Evolutionary conservation across 495 filamentous ascomycete genomes (phyloP).

Genomic region (Filosporella fistucella): DNA sequence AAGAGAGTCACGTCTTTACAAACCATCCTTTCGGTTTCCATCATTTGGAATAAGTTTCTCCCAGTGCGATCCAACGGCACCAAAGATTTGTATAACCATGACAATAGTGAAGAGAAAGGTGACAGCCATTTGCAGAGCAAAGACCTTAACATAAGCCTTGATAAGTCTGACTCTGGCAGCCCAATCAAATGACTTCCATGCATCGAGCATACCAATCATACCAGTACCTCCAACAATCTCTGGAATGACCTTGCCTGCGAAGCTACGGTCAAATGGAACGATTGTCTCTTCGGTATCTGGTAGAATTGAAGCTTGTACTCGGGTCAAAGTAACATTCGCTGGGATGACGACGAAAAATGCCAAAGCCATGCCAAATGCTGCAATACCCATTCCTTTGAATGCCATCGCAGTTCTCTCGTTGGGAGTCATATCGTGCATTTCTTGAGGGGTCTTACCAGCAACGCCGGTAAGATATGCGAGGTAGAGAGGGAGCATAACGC

Average conservation of each 20-base stretch:
- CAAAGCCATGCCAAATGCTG: conserved; percentile 10
- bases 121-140: conserved; percentile 44
- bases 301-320: conserved; percentile 69
- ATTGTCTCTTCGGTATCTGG: conserved; percentile 66
- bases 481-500: conserved; percentile 12
- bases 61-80: conserved; percentile 27
- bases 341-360: conserved; percentile 52
- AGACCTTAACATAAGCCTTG: conserved; percentile 56
- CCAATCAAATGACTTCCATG: conserved; percentile 65
- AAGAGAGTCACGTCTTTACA: no score
- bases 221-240: conserved; percentile 57
- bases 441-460: neutral
- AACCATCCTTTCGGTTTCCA: conserved; percentile 3
- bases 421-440: neutral
- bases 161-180: conserved; percentile 50
- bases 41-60: conserved; percentile 5
- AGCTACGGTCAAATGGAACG: conserved; percentile 71
- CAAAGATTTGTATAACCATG: conserved; percentile 31
- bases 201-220: conserved; percentile 55
- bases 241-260: conserved; percentile 53
- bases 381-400: conserved; percentile 9
- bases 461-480: conserved; percentile 2
- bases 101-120: conserved; percentile 33
- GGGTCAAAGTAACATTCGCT: conserved; percentile 55
- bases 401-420: conserved; percentile 1